Conservation (phyloP, 495 filamentous ascomycete genomes). For the Talaromyces stipitatus region DNA sequence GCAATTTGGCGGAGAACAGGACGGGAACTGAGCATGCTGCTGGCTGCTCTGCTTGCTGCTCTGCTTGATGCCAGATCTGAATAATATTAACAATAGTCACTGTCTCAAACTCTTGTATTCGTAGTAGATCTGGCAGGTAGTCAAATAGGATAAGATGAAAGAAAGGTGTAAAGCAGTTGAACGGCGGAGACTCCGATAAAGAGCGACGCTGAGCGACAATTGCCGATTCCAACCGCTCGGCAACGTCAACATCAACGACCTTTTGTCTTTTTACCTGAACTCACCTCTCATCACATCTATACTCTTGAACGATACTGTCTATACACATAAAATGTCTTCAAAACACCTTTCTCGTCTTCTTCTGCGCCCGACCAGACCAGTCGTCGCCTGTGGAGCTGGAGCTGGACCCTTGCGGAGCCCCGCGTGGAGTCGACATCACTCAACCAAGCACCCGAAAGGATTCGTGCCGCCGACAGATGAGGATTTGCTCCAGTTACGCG, state of each 20-base stretch:
- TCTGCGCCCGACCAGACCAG: slow-evolving; percentile 23
- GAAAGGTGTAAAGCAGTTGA: background rate
- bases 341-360: slow-evolving; percentile 18
- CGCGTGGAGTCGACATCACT: slow-evolving; percentile 28
- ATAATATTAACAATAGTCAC: too few species aligned
- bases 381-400: slow-evolving; percentile 7
- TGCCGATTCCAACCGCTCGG: slow-evolving; percentile 32
- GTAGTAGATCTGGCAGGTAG: too few species aligned
- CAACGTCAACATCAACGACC: background rate
- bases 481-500: slow-evolving; percentile 78
- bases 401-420: slow-evolving; percentile 16
- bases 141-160: background rate
- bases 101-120: too few species aligned
- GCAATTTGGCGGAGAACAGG: slow-evolving; percentile 30
- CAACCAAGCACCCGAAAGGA: slow-evolving; percentile 78
- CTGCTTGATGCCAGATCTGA: background rate
- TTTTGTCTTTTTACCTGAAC: too few species aligned
- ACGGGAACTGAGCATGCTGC: background rate
- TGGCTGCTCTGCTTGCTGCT: background rate
- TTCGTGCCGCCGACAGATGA: slow-evolving; percentile 68
- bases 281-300: background rate
- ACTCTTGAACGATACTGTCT: background rate
- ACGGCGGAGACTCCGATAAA: background rate
- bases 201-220: slow-evolving; percentile 18
- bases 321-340: slow-evolving; percentile 21